A percentile compares a stretch with the other conserved stretches of the same genome.
These are phyloP conservation scores for Pichia sp. DNA, from an alignment of 1,139 yeast genomes.

Conservation along the genomic window DNA sequence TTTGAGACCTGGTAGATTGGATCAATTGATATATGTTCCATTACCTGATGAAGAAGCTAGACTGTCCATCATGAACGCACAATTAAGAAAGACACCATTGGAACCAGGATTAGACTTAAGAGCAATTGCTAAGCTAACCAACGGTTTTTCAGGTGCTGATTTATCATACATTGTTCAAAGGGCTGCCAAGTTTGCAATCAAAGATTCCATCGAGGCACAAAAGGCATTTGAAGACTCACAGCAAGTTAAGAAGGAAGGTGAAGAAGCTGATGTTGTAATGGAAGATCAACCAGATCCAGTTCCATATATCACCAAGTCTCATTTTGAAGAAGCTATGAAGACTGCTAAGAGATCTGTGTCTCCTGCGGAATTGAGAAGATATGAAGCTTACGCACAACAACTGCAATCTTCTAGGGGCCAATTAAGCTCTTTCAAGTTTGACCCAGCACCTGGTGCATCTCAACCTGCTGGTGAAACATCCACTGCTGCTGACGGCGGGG, in stretches of 20 bases:
- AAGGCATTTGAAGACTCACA: slow-evolving; percentile 51
- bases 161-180: slow-evolving; percentile 95
- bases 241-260: slow-evolving; percentile 39
- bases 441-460: slow-evolving; percentile 37
- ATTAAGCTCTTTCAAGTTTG: slow-evolving; percentile 69
- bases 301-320: slow-evolving; percentile 83
- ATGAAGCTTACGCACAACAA: slow-evolving; percentile 97
- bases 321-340: slow-evolving; percentile 97
- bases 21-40: slow-evolving; percentile 96
- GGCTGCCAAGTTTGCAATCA: slow-evolving; percentile 97
- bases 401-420: slow-evolving; percentile 94
- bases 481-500: slow-evolving; percentile 43
- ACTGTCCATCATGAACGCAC: slow-evolving; percentile 88
- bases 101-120: slow-evolving; percentile 91
- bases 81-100: slow-evolving; percentile 95
- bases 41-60: slow-evolving; percentile 95
- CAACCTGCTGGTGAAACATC: slow-evolving; percentile 33
- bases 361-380: slow-evolving; percentile 96
- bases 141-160: slow-evolving; percentile 99
- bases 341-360: slow-evolving; percentile 96
- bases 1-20: slow-evolving; percentile 98
- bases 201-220: slow-evolving; percentile 92
- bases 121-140: slow-evolving; percentile 88
- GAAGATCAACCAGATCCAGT: slow-evolving; percentile 84
- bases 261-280: slow-evolving; percentile 53